Conservation (phyloP, 139 green algal species). For the Chlamydomonas incerta region DNA sequence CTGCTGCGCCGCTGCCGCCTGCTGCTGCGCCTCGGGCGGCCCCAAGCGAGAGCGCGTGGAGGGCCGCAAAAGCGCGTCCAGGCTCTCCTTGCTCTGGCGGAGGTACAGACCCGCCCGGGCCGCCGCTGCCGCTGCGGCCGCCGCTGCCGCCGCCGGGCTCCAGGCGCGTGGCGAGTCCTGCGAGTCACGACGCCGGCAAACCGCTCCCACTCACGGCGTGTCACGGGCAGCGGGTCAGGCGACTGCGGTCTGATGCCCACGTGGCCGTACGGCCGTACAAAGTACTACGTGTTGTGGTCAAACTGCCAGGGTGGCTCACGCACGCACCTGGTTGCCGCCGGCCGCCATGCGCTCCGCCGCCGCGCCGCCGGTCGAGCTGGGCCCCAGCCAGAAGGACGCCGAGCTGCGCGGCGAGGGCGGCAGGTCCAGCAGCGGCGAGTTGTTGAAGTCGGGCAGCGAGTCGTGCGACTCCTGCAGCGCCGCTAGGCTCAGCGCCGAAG, state of each 20-base stretch:
- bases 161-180: neutral
- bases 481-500: neutral
- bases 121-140: conserved; percentile 48
- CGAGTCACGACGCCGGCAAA: too few species aligned
- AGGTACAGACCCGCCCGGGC: conserved; percentile 53
- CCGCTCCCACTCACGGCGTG: too few species aligned
- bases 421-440: conserved; percentile 32
- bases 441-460: conserved; percentile 20
- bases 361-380: neutral
- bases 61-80: conserved; percentile 46
- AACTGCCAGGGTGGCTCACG: too few species aligned
- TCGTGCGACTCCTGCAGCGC: conserved; percentile 31
- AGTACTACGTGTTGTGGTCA: too few species aligned
- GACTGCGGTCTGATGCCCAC: too few species aligned
- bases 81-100: conserved; percentile 40
- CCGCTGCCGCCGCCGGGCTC: conserved; percentile 37
- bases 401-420: conserved; percentile 54
- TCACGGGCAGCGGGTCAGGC: too few species aligned
- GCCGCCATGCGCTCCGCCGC: neutral
- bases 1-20: neutral
- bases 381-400: conserved; percentile 59
- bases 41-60: neutral
- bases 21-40: neutral
- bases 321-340: too few species aligned
- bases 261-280: too few species aligned